Evolutionary conservation across 805 yeast species (phyloP), one percentile per base, ranked within the genome.

Genomic region (Saturnispora hagleri): DNA sequence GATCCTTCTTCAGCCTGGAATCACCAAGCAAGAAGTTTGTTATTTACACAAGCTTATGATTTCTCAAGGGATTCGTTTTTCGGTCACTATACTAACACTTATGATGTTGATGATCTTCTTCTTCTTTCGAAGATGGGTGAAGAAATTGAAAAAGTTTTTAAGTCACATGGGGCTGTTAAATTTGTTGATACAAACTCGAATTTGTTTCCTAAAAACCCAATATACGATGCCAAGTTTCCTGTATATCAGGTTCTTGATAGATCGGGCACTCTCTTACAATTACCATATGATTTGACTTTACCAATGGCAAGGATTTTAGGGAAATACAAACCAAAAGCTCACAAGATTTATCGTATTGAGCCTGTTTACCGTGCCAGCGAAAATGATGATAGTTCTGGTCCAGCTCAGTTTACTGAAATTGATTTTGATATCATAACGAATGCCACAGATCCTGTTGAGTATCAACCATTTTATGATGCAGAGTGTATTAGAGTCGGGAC

Each of bases 1-100:
- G 90, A 89, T 64, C 91, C 96, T 0, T 81, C 93, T 0, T 87
- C 97, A 0, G 90, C 96, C 1, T 89, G 97, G 95, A 93, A 90
- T 57, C 87, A 82, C 56, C 95, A 89, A 64, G 96, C 93, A 0
- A 77, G 97, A 61, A 86, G 84, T 50, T 85, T 93, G 0, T 69
- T 93, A 35, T 93, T 93, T 65, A 75, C 86, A 15, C 95, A 88
- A 59, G 89, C 96, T 0, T 84, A 89, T 60, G 83, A 84, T 65
- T 74, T 86, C 53, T 96, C 96, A 0, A 82, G 84, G 57, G 97
- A 89, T 64, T 77, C 89, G 13, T 71, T 93, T 54, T 93, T 86
- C 66, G 98, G 90, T 53, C 74, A 74, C 46, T 44, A 38, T n/a
- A 55, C 55, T 7, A 61, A 62, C 48, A 42, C 48, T 3, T 62